Conservation (phyloP, 371 early-diverging fungal genomes). For the Gilbertella persicaria region DNA sequence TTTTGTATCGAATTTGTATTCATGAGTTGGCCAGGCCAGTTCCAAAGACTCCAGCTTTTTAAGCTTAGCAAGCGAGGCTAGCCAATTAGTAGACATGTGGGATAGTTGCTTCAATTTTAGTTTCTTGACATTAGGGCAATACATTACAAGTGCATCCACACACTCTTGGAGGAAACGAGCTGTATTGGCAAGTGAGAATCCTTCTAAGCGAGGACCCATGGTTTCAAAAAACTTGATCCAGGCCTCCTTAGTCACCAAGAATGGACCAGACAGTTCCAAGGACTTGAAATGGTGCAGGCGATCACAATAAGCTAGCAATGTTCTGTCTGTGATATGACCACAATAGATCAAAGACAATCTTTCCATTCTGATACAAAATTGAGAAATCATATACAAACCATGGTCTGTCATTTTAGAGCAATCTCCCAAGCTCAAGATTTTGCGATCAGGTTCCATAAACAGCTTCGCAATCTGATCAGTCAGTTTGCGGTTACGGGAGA, state of each 20-base stretch:
- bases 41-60: slow-evolving; percentile 44
- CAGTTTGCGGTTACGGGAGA: slow-evolving; percentile 75
- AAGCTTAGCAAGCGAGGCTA: slow-evolving; percentile 38
- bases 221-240: slow-evolving; percentile 65
- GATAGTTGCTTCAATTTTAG: slow-evolving; percentile 61
- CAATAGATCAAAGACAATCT: slow-evolving; percentile 71
- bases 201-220: slow-evolving; percentile 52
- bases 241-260: slow-evolving; percentile 61
- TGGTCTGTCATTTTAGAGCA: slow-evolving; percentile 69
- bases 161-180: slow-evolving; percentile 58
- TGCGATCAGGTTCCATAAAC: slow-evolving; percentile 69
- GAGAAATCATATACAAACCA: slow-evolving; percentile 60
- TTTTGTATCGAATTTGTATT: slow-evolving; percentile 6
- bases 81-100: slow-evolving; percentile 54
- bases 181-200: slow-evolving; percentile 62
- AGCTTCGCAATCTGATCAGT: slow-evolving; percentile 65
- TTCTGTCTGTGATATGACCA: slow-evolving; percentile 71
- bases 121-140: slow-evolving; percentile 57
- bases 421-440: slow-evolving; percentile 71
- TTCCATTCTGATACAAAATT: slow-evolving; percentile 64
- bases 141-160: slow-evolving; percentile 53
- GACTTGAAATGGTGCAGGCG: slow-evolving; percentile 53
- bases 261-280: slow-evolving; percentile 74
- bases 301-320: slow-evolving; percentile 46
- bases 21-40: slow-evolving; percentile 48